These are phyloP conservation scores for Wickerhamiella sergipiensis DNA, from an alignment of 805 yeast species.

Conservation along the genomic window DNA sequence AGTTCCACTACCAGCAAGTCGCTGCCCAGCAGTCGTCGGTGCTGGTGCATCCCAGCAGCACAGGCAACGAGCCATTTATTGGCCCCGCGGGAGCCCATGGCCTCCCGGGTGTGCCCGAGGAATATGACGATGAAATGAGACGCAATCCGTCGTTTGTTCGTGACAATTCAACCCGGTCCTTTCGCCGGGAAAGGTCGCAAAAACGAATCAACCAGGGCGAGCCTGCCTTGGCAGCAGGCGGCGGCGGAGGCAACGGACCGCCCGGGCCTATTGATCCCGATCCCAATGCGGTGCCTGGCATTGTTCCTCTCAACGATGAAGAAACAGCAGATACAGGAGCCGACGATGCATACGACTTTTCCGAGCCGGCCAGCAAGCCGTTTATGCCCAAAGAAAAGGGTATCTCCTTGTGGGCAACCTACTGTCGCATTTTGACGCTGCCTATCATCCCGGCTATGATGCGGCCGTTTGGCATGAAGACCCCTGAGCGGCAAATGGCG, in stretches of 20 bases:
- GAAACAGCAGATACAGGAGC: slow-evolving; percentile 12
- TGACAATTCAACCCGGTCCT: slow-evolving; percentile 2
- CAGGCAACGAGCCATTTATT: slow-evolving; percentile 47
- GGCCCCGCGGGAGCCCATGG: neutral
- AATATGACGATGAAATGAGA: neutral
- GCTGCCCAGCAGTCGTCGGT: slow-evolving; percentile 51
- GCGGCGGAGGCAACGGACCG: neutral
- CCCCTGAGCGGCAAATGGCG: slow-evolving; percentile 76
- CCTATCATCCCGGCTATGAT: slow-evolving; percentile 82
- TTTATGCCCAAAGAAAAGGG: slow-evolving; percentile 13
- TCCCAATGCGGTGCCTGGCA: slow-evolving; percentile 1
- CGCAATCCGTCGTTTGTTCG: slow-evolving; percentile 1
- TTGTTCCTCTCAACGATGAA: neutral
- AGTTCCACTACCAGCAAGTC: slow-evolving; percentile 63
- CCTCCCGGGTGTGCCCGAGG: neutral
- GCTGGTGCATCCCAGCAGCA: slow-evolving; percentile 51
- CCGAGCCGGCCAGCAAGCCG: slow-evolving; percentile 4
- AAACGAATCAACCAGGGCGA: neutral
- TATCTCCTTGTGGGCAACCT: slow-evolving; percentile 56
- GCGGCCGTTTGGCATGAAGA: slow-evolving; percentile 59
- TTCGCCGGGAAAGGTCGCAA: neutral
- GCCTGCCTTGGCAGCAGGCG: neutral
- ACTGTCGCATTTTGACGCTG: slow-evolving; percentile 69
- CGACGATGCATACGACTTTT: slow-evolving; percentile 6
- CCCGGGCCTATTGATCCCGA: neutral